Base-by-base conservation (phyloP, 208 protist genomes). In the Leishmania guyanensis region DNA sequence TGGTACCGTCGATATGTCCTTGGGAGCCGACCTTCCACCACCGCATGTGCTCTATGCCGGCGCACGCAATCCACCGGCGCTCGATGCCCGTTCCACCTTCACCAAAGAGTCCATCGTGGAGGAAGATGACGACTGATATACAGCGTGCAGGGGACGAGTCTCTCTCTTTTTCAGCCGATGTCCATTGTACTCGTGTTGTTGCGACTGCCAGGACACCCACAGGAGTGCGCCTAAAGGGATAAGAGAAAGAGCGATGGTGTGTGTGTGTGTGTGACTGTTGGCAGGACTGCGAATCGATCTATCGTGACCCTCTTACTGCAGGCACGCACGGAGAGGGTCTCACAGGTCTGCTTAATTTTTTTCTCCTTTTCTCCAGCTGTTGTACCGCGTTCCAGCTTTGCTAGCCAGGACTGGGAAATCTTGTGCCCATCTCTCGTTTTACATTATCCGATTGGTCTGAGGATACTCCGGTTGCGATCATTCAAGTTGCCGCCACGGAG, bases 91-190 rank as follows among this genome's bases (percentile, higher is more conserved):
- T 8, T 96, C 95, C n/a, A 94, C 88, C 29, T 98, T 95, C 73
- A 97, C 91, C 0, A 97, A 96, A 70, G 90, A 96, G 62, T 97
- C 91, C 22, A 89, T 98, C 51, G 90, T 97, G 5, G 93, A 98
- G 74, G 95, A 98, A 53, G 93, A 97, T 80, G 93, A 98, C 80
- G 92, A 96, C 73, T 97, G 77, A 69, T 33, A 17, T 20, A 12
- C 20, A 17, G 26, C 46, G 46, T 29, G 69, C 16, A n/a, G 17
- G 33, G 20, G 20, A 39, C 17, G 3, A 9, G 64, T 72, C 22
- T 73, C 69, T 26, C 26, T 36, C 33, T 50, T 48, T 71, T 20
- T 71, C 39, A 29, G 6, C 33, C 36, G 33, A 36, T 69, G 2
- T 9, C n/a, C 20, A 5, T 51, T 9, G 46, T 53, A 8, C 46